Evolutionary conservation across 2,329 filamentous ascomycete species (phyloP).

Genomic region (Aureobasidium sp.): DNA sequence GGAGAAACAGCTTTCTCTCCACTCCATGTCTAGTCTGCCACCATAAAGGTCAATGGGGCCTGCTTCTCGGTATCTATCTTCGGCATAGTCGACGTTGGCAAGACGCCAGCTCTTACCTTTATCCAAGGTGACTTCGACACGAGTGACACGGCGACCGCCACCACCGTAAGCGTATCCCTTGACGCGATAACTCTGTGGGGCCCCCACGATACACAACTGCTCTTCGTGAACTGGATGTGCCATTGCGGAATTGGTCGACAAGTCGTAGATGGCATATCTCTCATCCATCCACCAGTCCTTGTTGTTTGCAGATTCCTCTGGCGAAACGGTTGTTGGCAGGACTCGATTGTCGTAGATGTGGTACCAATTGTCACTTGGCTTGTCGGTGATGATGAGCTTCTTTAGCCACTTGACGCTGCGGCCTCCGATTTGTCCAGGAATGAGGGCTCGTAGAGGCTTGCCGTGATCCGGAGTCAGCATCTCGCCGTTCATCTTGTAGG

Average conservation of each 20-base stretch:
- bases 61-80: constrained; percentile 70
- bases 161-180: constrained; percentile 84
- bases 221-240: constrained; percentile 77
- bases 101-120: constrained; percentile 74
- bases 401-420: constrained; percentile 91
- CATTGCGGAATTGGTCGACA: constrained; percentile 78
- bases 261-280: constrained; percentile 84
- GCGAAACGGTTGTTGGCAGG: constrained; percentile 75
- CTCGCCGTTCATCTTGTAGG: constrained; percentile 87
- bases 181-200: constrained; percentile 51
- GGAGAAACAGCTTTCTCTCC: constrained; percentile 75
- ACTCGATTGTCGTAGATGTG: constrained; percentile 92
- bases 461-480: constrained; percentile 75
- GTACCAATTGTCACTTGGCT: constrained; percentile 88
- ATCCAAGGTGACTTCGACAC: constrained; percentile 77
- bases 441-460: constrained; percentile 71
- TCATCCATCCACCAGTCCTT: constrained; percentile 81
- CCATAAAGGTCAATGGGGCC: constrained; percentile 63
- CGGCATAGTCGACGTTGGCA: constrained; percentile 71
- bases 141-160: constrained; percentile 73
- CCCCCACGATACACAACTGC: constrained; percentile 45
- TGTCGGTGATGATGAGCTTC: constrained; percentile 66
- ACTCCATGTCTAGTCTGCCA: constrained; percentile 70
- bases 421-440: constrained; percentile 87
- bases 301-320: constrained; percentile 68